Percentiles rank a stretch among this genome's conserved stretches.
These are phyloP conservation scores for Phytopythium delawarense DNA, from an alignment of 352 stramenopile species.

Conservation along the genomic window DNA sequence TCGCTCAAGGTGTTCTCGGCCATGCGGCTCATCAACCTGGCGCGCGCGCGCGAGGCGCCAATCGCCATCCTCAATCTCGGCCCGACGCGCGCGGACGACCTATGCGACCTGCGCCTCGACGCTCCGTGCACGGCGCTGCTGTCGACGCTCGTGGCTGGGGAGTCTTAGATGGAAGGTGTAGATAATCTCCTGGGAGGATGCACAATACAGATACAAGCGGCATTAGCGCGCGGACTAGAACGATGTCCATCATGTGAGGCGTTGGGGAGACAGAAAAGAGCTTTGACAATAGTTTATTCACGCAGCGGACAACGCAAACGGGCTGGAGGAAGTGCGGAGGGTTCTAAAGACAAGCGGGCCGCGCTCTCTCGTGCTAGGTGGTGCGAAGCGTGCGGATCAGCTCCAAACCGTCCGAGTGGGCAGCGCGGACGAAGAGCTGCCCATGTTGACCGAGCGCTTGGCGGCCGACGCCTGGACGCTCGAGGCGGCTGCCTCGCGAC, in stretches of 20 bases:
- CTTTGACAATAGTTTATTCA: constrained; percentile 6
- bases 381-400: constrained; percentile 9
- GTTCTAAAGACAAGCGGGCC: neutral
- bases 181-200: neutral
- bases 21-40: constrained; percentile 89
- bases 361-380: neutral
- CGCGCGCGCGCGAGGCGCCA: constrained; percentile 51
- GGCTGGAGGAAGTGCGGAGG: neutral
- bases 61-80: constrained; percentile 89
- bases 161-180: constrained; percentile 11
- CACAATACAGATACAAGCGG: neutral
- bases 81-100: constrained; percentile 79
- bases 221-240: neutral
- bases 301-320: constrained; percentile 1
- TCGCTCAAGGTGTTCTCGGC: constrained; percentile 94
- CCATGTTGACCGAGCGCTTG: constrained; percentile 9
- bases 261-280: too few species aligned
- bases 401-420: constrained; percentile 57
- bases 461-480: neutral
- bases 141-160: constrained; percentile 26
- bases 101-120: constrained; percentile 74
- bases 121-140: constrained; percentile 51
- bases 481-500: constrained; percentile 14
- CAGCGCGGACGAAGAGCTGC: constrained; percentile 23
- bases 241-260: too few species aligned